These are phyloP conservation scores for Fibroporia radiculosa DNA, from an alignment of 768 basidiomycete genomes.

Conservation along the genomic window DNA sequence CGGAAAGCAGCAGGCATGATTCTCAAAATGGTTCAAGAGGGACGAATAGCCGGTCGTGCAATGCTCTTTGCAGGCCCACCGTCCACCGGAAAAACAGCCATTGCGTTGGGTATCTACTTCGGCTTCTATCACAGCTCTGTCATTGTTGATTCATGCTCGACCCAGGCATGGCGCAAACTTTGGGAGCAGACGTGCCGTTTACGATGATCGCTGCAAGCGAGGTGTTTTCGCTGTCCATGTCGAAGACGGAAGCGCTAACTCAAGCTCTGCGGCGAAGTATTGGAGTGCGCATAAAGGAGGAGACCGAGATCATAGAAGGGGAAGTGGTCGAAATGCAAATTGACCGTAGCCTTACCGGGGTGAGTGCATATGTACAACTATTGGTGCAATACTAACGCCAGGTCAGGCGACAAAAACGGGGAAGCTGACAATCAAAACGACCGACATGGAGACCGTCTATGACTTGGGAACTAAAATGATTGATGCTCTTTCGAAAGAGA, in stretches of 20 bases:
- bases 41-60: conserved; percentile 89
- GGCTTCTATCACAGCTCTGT: conserved; percentile 3
- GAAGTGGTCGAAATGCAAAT: conserved; percentile 99
- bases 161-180: conserved; percentile 89
- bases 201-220: conserved; percentile 98
- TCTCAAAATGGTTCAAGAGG: conserved; percentile 96
- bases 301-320: conserved; percentile 95
- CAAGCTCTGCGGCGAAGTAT: conserved; percentile 95
- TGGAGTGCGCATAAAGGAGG: conserved; percentile 95
- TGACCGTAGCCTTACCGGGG: conserved; percentile 92
- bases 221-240: conserved; percentile 97
- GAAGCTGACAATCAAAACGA: conserved; percentile 94
- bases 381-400: not conserved
- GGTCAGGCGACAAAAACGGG: conserved; percentile 97
- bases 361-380: conserved; percentile 29
- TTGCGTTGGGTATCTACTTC: conserved; percentile 71
- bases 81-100: conserved; percentile 96
- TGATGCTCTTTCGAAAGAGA: conserved; percentile 93
- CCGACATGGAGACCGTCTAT: conserved; percentile 99
- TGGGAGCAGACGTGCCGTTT: conserved; percentile 93
- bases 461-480: conserved; percentile 99
- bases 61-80: conserved; percentile 98
- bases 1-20: conserved; percentile 97
- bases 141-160: not conserved
- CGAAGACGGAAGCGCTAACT: conserved; percentile 95